Evolutionary conservation across 2,329 filamentous ascomycete genomes (phyloP).

Genomic region (Dothistroma septosporum): DNA sequence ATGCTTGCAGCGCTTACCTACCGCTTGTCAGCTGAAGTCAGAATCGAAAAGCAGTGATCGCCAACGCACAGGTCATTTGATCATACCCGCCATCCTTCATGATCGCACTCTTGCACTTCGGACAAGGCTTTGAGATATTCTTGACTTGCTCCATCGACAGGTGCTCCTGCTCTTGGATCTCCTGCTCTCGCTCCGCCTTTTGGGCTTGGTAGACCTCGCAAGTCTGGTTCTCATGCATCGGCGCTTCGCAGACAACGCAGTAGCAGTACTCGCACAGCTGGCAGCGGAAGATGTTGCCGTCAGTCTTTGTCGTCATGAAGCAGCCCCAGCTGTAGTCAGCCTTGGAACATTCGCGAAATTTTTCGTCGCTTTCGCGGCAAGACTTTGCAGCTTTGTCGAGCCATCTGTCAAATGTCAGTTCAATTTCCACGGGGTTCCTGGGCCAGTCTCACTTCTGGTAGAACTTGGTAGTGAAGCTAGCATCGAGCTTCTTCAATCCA

Average conservation of each 20-base stretch:
- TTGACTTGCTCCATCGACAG: not conserved
- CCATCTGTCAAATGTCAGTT: constrained; percentile 1
- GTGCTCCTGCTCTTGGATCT: constrained; percentile 1
- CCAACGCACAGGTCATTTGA: constrained; percentile 21
- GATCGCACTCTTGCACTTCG: constrained; percentile 20
- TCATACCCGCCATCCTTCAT: constrained; percentile 23
- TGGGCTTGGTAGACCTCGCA: constrained; percentile 7
- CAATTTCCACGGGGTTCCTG: not conserved
- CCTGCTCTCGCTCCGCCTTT: not conserved
- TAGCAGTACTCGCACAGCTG: constrained; percentile 7
- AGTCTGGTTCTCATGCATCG: constrained; percentile 12
- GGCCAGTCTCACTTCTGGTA: not conserved
- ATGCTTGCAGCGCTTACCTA: constrained; percentile 12
- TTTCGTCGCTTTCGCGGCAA: constrained; percentile 5
- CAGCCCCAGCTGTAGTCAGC: constrained; percentile 6
- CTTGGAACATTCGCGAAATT: constrained; percentile 4
- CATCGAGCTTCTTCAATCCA: constrained; percentile 14
- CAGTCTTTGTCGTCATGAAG: constrained; percentile 6
- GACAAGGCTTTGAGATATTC: constrained; percentile 17
- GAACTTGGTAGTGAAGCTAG: not conserved
- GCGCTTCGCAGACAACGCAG: constrained; percentile 12
- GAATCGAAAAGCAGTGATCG: not conserved
- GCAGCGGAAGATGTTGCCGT: constrained; percentile 14
- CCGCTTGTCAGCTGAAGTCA: not conserved
- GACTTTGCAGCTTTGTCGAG: constrained; percentile 6